These are phyloP conservation scores for Hura crepitans DNA, from an alignment of 441 rosid species.

Conservation along the genomic window DNA sequence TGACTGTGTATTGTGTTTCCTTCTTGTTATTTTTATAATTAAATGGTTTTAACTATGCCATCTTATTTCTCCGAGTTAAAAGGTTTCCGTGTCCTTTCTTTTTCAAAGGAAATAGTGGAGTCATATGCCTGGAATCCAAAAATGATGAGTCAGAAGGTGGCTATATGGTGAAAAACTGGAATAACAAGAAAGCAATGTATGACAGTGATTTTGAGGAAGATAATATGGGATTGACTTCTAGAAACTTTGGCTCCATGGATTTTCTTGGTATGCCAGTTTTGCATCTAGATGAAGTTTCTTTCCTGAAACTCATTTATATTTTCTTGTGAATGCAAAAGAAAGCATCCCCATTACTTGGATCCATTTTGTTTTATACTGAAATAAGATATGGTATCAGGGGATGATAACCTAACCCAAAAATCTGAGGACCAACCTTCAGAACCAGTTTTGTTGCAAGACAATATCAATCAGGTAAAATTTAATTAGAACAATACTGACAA, in stretches of 20 bases:
- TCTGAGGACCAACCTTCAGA: slow-evolving; percentile 28
- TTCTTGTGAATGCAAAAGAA: slow-evolving; percentile 13
- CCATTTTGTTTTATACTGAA: slow-evolving; percentile 21
- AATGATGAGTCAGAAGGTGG: slow-evolving; percentile 41
- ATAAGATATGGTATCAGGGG: slow-evolving; percentile 38
- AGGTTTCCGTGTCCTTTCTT: slow-evolving; percentile 4
- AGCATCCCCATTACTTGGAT: neutral
- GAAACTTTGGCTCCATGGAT: slow-evolving; percentile 27
- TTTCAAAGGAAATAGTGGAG: slow-evolving; percentile 36
- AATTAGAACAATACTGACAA: neutral
- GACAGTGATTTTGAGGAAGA: slow-evolving; percentile 26
- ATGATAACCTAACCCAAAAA: slow-evolving; percentile 22
- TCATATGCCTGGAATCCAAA: slow-evolving; percentile 70
- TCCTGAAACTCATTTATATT: neutral
- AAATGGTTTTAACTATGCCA: neutral
- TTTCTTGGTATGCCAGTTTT: slow-evolving; percentile 29
- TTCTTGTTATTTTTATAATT: neutral
- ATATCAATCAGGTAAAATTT: slow-evolving; percentile 35
- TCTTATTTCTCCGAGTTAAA: neutral
- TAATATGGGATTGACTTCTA: slow-evolving; percentile 30
- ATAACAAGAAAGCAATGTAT: slow-evolving; percentile 30
- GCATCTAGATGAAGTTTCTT: slow-evolving; percentile 12
- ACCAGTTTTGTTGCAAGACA: slow-evolving; percentile 25
- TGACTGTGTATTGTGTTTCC: neutral
- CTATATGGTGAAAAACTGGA: slow-evolving; percentile 28